These are phyloP conservation scores for Gentiana macrophylla DNA, from an alignment of 257 asterid genomes.

Conservation along the genomic window DNA sequence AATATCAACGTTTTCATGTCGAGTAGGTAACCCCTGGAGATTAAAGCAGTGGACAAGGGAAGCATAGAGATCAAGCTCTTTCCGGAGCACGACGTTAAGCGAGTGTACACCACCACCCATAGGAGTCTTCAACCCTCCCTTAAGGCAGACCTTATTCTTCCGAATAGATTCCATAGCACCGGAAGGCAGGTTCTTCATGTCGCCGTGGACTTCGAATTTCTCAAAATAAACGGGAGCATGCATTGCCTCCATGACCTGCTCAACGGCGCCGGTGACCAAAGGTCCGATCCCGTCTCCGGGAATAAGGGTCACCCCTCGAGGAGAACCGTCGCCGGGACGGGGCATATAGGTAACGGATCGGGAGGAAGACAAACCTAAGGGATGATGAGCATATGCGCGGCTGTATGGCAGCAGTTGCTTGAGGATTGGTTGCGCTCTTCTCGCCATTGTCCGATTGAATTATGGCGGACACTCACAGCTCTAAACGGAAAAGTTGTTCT, in stretches of 20 bases:
- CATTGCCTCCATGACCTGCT: slow-evolving; percentile 95
- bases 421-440: slow-evolving; percentile 39
- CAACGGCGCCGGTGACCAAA: slow-evolving; percentile 87
- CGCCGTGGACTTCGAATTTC: slow-evolving; percentile 74
- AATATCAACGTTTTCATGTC: slow-evolving; percentile 76
- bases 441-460: slow-evolving; percentile 17
- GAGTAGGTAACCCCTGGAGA: slow-evolving; percentile 66
- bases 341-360: slow-evolving; percentile 98
- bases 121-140: slow-evolving; percentile 87
- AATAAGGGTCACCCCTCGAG: slow-evolving; percentile 72
- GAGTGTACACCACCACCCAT: slow-evolving; percentile 97
- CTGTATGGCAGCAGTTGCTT: slow-evolving; percentile 11
- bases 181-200: slow-evolving; percentile 61
- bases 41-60: slow-evolving; percentile 90
- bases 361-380: slow-evolving; percentile 8
- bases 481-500: no score
- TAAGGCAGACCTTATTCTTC: slow-evolving; percentile 84
- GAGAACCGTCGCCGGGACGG: slow-evolving; percentile 89
- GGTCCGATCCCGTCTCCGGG: slow-evolving; percentile 98
- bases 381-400: background rate
- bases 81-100: slow-evolving; percentile 68
- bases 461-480: background rate
- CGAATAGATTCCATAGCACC: slow-evolving; percentile 69
- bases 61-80: slow-evolving; percentile 92
- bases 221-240: slow-evolving; percentile 93